Evolutionary conservation across 352 stramenopile species (phyloP), one percentile per base, ranked within the genome.

Genomic region (Phytophthora podocarpi): DNA sequence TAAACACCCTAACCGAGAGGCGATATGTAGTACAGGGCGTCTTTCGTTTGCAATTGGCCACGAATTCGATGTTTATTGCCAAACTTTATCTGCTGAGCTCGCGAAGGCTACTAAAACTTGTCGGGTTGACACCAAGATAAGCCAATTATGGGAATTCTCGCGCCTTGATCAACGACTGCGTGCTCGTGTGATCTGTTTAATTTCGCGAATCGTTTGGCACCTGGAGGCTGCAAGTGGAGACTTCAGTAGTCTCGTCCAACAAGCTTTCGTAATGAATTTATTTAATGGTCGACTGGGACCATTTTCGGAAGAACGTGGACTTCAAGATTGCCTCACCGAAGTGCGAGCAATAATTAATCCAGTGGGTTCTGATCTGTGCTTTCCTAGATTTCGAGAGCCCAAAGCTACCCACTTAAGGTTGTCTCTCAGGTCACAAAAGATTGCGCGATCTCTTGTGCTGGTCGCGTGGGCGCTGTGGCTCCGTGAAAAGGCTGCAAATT

Each of bases 401-500:
- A 6, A 26, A 21, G 10, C 36, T 28, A 11, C 3, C 1, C 4
- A 40, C 11, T 7, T 6, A 40, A 15, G 15, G 15, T 46, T 55
- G 7, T 23, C 49, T 16, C 43, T 42, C 10, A 62, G 54, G 4
- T 36, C 65, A 5, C 35, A 59, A 27, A 74, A 64, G 31, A 56
- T 81, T 45, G 30, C 67, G 43, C 64, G 76, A 18, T 67, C 68
- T 21, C 9, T 82, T 1, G 61, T 70, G 5, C n/a, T 77, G 15
- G 6, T 78, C 0, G 28, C 63, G 5, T 83, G 74, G 76, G 50
- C 39, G 10, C 41, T 83, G 10, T 86, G 76, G 76, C 41, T 78
- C 23, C 68, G 76, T 20, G 74, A 86, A 27, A 76, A 74, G 6
- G 31, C 40, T 31, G 57, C 62, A 2, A 53, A 62, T 21, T 80